Base-by-base conservation (phyloP, 352 stramenopile genomes). In the Phytophthora palmivora region DNA sequence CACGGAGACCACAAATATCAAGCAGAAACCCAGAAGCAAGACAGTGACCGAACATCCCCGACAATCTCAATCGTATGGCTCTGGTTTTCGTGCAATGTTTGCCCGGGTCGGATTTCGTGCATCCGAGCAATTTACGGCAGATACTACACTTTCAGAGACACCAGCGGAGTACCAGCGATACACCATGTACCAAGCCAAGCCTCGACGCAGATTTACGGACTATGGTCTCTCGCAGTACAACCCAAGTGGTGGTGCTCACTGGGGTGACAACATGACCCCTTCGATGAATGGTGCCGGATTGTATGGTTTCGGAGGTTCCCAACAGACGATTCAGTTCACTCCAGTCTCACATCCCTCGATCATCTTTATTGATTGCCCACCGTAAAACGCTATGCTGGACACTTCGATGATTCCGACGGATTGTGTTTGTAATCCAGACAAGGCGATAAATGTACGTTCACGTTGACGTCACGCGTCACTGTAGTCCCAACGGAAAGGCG, bases 291-390 rank as follows among this genome's bases (percentile, higher is more conserved):
- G 30, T 34, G 7, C 30, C 7, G 34, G 34, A 41, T 19, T 19
- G 2, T 41, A 41, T 41, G 34, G 34, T 41, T 18, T 41, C 34
- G 12, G 34, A 3, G 34, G 14, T 4, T 8, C 12, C 10, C 5
- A 41, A 1, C 34, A 41, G 14, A 41, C n/a, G 34, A 41, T 41
- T 12, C 34, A 6, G 12, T n/a, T 19, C 34, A 12, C 34, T 41
- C 34, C 34, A 11, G 34, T 19, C 34, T 41, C 34, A 19, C 2
- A 19, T 1, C 34, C 34, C 1, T 41, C 34, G 34, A 41, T 41
- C 34, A 41, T 41, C 14, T 41, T 41, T 41, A 41, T 41, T 12
- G 34, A 41, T 12, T 41, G 34, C 12, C 34, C 34, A n/a, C 34
- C 34, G 34, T 41, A 41, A 19, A 41, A 19, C 14, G 18, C 34